Conservation (phyloP, 2,329 filamentous ascomycete species). For the Gaeumannomyces tritici region DNA sequence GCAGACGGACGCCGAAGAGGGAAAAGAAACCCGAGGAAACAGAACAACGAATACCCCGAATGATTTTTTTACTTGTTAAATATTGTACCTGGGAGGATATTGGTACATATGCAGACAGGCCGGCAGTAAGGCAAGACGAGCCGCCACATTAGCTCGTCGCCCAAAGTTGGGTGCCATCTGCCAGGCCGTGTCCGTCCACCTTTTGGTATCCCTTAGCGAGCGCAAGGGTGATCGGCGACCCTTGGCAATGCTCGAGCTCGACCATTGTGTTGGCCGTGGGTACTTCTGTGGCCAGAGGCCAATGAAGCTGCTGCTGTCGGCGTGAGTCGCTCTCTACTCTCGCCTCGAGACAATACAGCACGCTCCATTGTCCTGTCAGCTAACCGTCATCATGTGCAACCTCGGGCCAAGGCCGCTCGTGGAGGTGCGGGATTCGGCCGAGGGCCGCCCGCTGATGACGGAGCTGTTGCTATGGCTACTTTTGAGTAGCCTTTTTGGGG, state of each 20-base stretch:
- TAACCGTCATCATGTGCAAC: slow-evolving; percentile 58
- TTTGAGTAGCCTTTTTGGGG: slow-evolving; percentile 28
- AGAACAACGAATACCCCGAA: slow-evolving; percentile 2
- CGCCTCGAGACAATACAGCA: not conserved
- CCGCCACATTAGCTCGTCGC: not conserved
- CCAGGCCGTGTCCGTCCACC: not conserved
- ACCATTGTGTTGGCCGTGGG: not conserved
- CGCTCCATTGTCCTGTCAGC: slow-evolving; percentile 21
- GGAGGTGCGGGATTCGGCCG: slow-evolving; percentile 43
- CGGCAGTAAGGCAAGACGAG: not conserved
- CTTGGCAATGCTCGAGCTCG: not conserved
- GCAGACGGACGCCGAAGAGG: not conserved
- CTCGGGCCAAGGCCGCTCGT: slow-evolving; percentile 36
- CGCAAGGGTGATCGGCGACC: not conserved
- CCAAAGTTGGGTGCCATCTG: not conserved
- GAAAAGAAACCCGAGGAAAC: slow-evolving; percentile 1
- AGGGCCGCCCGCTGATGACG: slow-evolving; percentile 30
- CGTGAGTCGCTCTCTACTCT: not conserved
- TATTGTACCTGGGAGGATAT: slow-evolving; percentile 3
- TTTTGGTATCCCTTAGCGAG: not conserved
- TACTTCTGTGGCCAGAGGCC: not conserved
- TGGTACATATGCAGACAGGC: slow-evolving; percentile 7
- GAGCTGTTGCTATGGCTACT: slow-evolving; percentile 43
- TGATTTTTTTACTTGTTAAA: not conserved
- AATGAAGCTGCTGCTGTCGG: not conserved